Conservation (phyloP, 1,139 yeast species). For the Diutina catenulata region DNA sequence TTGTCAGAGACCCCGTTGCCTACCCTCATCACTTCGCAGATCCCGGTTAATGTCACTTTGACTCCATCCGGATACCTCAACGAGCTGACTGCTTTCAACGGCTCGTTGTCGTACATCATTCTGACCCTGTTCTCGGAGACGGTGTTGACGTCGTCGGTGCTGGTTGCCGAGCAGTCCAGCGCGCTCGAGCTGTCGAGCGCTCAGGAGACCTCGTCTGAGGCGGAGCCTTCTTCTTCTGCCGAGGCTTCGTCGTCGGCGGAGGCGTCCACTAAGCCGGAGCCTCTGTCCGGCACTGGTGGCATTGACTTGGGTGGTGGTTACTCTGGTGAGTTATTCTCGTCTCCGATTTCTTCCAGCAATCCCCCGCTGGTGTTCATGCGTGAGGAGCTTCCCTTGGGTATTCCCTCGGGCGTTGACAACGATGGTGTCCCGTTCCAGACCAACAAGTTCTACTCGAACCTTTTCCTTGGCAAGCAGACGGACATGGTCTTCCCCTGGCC, state of each 20-base stretch:
- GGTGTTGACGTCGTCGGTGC: background rate
- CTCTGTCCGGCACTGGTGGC: background rate
- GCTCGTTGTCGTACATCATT: background rate
- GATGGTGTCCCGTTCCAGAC: conserved; percentile 51
- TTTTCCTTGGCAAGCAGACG: conserved; percentile 54
- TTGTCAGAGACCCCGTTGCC: background rate
- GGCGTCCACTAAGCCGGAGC: background rate
- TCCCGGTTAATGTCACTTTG: background rate
- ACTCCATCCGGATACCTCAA: background rate
- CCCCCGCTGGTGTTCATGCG: background rate
- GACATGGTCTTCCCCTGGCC: conserved; percentile 73
- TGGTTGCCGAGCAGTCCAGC: background rate
- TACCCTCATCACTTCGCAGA: background rate
- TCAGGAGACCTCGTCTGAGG: background rate
- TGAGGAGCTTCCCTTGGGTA: conserved; percentile 25
- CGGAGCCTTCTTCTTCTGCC: background rate
- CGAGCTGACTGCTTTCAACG: no score
- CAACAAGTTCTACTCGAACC: conserved; percentile 75
- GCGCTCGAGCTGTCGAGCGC: background rate
- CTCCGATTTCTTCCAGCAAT: background rate
- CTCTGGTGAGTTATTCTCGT: background rate
- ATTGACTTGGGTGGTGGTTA: background rate
- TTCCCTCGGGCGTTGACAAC: conserved; percentile 33
- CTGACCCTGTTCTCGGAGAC: background rate
- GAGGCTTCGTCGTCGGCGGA: background rate